These are phyloP conservation scores for Penicillium samsonianum DNA, from an alignment of 495 filamentous ascomycete genomes.

Conservation along the genomic window DNA sequence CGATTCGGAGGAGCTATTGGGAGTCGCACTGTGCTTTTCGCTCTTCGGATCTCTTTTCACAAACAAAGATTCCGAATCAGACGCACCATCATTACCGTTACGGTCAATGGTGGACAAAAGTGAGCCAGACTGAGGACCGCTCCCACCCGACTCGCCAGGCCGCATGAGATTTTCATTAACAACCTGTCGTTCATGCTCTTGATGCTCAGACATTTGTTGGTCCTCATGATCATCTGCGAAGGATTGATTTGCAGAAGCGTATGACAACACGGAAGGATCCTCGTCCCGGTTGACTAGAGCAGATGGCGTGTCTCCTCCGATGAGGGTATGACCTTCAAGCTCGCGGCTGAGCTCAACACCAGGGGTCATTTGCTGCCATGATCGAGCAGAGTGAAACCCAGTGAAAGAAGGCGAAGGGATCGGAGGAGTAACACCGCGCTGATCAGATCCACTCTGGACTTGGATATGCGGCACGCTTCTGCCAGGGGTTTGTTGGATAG, in stretches of 20 bases:
- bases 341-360: conserved; percentile 16
- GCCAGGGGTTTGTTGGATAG: conserved; percentile 18
- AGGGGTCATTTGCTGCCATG: conserved; percentile 21
- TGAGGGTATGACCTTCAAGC: conserved; percentile 29
- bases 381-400: conserved; percentile 29
- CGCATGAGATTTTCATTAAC: conserved; percentile 15
- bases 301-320: conserved; percentile 26
- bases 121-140: conserved; percentile 17
- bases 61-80: not conserved
- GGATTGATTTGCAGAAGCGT: conserved; percentile 26
- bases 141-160: conserved; percentile 5
- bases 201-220: not conserved
- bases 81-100: not conserved
- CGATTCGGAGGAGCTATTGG: not conserved
- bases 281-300: conserved; percentile 17
- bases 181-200: conserved; percentile 25
- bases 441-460: conserved; percentile 15
- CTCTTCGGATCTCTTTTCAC: not conserved
- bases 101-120: conserved; percentile 18
- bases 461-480: conserved; percentile 8
- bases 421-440: conserved; percentile 18
- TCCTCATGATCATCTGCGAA: conserved; percentile 3
- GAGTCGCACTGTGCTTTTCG: conserved; percentile 2
- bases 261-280: conserved; percentile 22
- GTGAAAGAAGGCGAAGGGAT: conserved; percentile 30